These are phyloP conservation scores for Phytophthora sojae DNA, from an alignment of 352 stramenopile species.

Conservation along the genomic window DNA sequence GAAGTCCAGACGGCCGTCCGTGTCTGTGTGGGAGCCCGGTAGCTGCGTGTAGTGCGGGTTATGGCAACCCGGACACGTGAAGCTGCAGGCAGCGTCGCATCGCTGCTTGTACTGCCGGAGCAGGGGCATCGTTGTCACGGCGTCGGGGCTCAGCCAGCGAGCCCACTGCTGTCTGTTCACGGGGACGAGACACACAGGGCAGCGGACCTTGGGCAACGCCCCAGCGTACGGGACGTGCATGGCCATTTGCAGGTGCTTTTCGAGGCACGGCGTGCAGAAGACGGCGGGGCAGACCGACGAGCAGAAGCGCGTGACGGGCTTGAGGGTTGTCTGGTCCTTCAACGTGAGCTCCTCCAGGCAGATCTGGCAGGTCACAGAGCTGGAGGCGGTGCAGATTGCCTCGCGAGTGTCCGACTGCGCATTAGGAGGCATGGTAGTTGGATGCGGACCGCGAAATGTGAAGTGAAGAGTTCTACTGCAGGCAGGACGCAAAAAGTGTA, in stretches of 20 bases:
- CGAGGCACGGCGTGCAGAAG: slow-evolving; percentile 46
- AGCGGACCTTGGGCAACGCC: slow-evolving; percentile 50
- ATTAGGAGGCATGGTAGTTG: slow-evolving; percentile 21
- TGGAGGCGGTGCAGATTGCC: background rate
- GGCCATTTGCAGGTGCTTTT: slow-evolving; percentile 31
- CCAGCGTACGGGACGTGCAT: slow-evolving; percentile 45
- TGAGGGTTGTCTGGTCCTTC: background rate
- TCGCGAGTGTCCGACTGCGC: slow-evolving; percentile 1
- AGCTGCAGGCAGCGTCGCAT: slow-evolving; percentile 33
- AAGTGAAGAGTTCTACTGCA: slow-evolving; percentile 13
- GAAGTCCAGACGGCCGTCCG: slow-evolving; percentile 1
- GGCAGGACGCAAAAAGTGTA: background rate
- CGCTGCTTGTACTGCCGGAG: slow-evolving; percentile 17
- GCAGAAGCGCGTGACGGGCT: slow-evolving; percentile 35
- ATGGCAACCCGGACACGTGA: slow-evolving; percentile 41
- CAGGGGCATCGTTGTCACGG: background rate
- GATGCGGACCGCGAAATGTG: slow-evolving; percentile 14
- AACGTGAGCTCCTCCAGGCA: slow-evolving; percentile 43
- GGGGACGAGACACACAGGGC: slow-evolving; percentile 44
- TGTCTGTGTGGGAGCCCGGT: background rate
- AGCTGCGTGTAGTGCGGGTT: slow-evolving; percentile 41
- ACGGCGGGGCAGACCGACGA: slow-evolving; percentile 33
- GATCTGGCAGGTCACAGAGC: slow-evolving; percentile 42
- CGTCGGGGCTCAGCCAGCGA: slow-evolving; percentile 8
- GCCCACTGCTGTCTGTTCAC: slow-evolving; percentile 43